Evolutionary conservation across 148 eudicot species (phyloP).

Genomic region (Linanthus parryae): DNA sequence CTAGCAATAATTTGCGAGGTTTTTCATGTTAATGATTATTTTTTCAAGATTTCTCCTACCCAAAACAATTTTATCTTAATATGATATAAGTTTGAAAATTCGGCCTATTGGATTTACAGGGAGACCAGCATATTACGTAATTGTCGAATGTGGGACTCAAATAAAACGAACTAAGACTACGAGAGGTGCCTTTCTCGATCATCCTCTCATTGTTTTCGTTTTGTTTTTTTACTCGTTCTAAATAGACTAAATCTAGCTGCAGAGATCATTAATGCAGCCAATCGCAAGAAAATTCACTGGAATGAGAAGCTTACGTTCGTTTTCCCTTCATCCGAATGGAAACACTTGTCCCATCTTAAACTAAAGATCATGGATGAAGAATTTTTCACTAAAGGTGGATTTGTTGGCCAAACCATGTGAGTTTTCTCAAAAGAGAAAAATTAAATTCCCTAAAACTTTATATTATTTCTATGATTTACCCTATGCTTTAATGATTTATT

Average conservation of each 20-base stretch:
- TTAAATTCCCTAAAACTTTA: neutral
- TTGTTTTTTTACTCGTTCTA: neutral
- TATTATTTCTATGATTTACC: neutral
- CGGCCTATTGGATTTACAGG: constrained; percentile 36
- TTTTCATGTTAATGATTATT: neutral
- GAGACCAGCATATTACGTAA: constrained; percentile 50
- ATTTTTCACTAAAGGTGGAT: constrained; percentile 39
- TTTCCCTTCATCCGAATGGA: constrained; percentile 33
- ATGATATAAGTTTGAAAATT: neutral
- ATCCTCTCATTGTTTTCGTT: neutral
- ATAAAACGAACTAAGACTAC: constrained; percentile 50
- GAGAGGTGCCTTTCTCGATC: constrained; percentile 22
- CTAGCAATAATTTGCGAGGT: neutral
- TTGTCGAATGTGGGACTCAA: constrained; percentile 61
- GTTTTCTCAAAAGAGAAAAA: neutral
- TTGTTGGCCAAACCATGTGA: constrained; percentile 66
- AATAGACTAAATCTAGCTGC: constrained; percentile 2
- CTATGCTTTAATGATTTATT: neutral
- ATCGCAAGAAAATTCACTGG: constrained; percentile 58
- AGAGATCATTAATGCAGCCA: constrained; percentile 27
- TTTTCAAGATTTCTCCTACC: neutral
- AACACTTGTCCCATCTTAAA: constrained; percentile 40
- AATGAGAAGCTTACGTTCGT: constrained; percentile 60
- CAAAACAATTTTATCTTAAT: neutral
- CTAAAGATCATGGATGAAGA: constrained; percentile 53